These are phyloP conservation scores for Coprinopsis marcescibilis DNA, from an alignment of 768 basidiomycete species.

Conservation along the genomic window DNA sequence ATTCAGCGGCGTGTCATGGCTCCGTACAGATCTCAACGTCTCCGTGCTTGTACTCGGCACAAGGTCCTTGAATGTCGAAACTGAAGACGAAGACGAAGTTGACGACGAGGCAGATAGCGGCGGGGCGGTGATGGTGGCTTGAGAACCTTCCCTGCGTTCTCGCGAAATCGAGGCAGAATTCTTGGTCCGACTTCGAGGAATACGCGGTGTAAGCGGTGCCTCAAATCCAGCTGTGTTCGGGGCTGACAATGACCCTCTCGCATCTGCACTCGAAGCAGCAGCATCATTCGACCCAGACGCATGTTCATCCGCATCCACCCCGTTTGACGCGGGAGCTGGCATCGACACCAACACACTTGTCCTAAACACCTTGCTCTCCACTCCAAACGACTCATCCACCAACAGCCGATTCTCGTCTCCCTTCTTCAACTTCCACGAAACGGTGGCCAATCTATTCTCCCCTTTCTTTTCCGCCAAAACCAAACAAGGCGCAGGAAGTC, in stretches of 20 bases:
- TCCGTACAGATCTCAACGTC: constrained; percentile 6
- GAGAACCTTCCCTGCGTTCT: background rate
- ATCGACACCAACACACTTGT: constrained; percentile 44
- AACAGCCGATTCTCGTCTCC: constrained; percentile 55
- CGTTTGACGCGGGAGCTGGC: constrained; percentile 5
- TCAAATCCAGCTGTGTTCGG: constrained; percentile 2
- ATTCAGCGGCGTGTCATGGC: constrained; percentile 9
- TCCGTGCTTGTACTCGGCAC: constrained; percentile 5
- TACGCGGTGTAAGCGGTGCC: constrained; percentile 28
- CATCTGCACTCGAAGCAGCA: constrained; percentile 8
- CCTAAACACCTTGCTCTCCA: constrained; percentile 46
- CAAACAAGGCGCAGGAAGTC: constrained; percentile 62
- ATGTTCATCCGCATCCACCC: constrained; percentile 9
- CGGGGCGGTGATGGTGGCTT: background rate
- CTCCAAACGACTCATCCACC: constrained; percentile 48
- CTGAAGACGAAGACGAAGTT: background rate
- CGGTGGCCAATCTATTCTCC: constrained; percentile 32
- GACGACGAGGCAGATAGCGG: background rate
- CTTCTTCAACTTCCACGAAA: constrained; percentile 57
- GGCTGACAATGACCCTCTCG: background rate
- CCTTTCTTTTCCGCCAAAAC: constrained; percentile 49
- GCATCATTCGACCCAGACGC: constrained; percentile 14
- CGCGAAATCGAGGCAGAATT: background rate
- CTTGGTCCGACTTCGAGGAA: constrained; percentile 29
- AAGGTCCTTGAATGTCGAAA: background rate